A percentile compares a stretch with the other conserved stretches of the same genome.
Evolutionary conservation across 176 grass and related monocot species (phyloP).

Genomic region (Areca catechu): DNA sequence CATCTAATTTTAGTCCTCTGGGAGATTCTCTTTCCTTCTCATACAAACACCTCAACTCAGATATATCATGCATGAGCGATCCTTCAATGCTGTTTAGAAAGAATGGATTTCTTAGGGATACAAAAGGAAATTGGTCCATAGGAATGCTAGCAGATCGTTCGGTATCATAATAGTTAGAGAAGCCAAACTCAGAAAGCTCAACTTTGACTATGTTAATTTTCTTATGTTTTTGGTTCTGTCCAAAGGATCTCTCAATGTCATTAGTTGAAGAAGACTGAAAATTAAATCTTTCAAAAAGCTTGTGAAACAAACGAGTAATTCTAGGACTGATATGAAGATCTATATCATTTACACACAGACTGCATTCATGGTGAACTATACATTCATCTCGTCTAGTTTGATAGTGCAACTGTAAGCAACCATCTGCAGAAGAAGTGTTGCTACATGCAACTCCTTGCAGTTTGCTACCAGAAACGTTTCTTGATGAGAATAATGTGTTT

Average conservation of each 20-base stretch:
- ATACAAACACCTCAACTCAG: slow-evolving; percentile 23
- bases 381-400: slow-evolving; percentile 28
- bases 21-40: slow-evolving; percentile 26
- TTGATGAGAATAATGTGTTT: slow-evolving; percentile 44
- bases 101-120: slow-evolving; percentile 11
- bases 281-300: slow-evolving; percentile 50
- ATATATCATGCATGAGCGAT: slow-evolving; percentile 25
- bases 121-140: slow-evolving; percentile 67
- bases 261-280: slow-evolving; percentile 23
- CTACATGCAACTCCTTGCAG: slow-evolving; percentile 3
- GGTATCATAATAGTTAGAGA: slow-evolving; percentile 41
- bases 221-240: slow-evolving; percentile 18
- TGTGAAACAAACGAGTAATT: slow-evolving; percentile 41
- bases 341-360: slow-evolving; percentile 41
- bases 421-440: slow-evolving; percentile 24
- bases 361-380: slow-evolving; percentile 37
- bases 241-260: slow-evolving; percentile 19
- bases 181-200: slow-evolving; percentile 37
- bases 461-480: slow-evolving; percentile 25
- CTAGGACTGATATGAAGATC: slow-evolving; percentile 77
- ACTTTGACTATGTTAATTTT: slow-evolving; percentile 13
- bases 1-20: slow-evolving; percentile 21
- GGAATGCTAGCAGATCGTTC: slow-evolving; percentile 32
- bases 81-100: slow-evolving; percentile 19
- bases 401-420: slow-evolving; percentile 68